Percentiles rank a stretch among this genome's conserved stretches.
Evolutionary conservation across 2,329 filamentous ascomycete genomes (phyloP).

Genomic region (Clonostachys sp.): DNA sequence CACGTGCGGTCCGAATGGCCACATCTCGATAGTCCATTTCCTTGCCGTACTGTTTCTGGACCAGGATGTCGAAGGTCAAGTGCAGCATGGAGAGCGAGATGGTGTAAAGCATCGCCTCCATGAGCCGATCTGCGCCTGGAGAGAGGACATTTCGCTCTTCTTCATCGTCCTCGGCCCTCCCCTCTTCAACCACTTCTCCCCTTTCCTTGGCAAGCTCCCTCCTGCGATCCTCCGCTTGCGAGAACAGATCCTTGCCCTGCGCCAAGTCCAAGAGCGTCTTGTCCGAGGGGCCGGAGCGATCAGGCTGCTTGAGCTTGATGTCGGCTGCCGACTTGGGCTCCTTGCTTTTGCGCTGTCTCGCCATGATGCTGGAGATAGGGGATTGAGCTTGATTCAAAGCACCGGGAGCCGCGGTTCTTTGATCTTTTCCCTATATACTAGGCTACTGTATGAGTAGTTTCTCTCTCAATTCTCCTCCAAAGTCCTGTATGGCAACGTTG

Average conservation of each 20-base stretch:
- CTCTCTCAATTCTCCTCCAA: too few species aligned
- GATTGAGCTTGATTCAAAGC: not conserved
- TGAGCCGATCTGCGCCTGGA: constrained; percentile 41
- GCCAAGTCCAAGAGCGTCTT: constrained; percentile 73
- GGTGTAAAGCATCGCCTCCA: constrained; percentile 55
- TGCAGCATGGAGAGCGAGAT: constrained; percentile 66
- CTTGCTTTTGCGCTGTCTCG: constrained; percentile 46
- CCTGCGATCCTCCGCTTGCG: constrained; percentile 34
- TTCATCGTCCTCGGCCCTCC: constrained; percentile 17
- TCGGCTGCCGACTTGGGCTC: constrained; percentile 36
- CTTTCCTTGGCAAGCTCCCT: constrained; percentile 14
- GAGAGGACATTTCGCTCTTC: constrained; percentile 27
- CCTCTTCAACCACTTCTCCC: constrained; percentile 8
- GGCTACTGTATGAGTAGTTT: too few species aligned
- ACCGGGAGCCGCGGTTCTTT: too few species aligned
- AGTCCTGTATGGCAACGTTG: too few species aligned
- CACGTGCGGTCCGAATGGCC: constrained; percentile 42
- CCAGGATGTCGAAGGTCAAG: constrained; percentile 73
- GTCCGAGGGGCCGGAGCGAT: constrained; percentile 55
- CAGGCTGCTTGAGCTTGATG: constrained; percentile 64
- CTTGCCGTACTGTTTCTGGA: constrained; percentile 73
- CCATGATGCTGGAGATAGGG: not conserved
- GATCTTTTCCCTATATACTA: too few species aligned
- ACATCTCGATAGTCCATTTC: constrained; percentile 57
- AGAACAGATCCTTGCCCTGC: constrained; percentile 56